Conservation (phyloP, 2,329 filamentous ascomycete species). For the Epichloe aotearoae region DNA sequence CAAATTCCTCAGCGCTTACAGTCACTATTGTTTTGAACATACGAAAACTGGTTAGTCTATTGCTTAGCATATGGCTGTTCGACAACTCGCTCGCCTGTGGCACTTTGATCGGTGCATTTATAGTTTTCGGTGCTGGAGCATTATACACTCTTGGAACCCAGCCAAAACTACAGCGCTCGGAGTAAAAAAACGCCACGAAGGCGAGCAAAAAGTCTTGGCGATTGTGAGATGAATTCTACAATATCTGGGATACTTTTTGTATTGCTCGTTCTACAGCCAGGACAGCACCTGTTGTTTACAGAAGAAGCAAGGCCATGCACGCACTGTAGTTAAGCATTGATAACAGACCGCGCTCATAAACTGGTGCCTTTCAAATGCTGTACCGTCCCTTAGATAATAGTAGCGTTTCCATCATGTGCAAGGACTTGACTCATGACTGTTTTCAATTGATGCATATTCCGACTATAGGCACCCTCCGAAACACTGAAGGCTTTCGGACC, state of each 20-base stretch:
- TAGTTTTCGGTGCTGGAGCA: slow-evolving; percentile 86
- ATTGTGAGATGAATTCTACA: background rate
- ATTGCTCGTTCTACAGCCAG: background rate
- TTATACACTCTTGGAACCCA: slow-evolving; percentile 68
- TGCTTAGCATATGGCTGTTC: slow-evolving; percentile 89
- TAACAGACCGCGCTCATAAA: background rate
- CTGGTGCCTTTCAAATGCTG: background rate
- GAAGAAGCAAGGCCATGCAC: background rate
- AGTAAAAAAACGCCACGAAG: background rate
- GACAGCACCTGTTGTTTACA: background rate
- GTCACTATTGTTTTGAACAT: slow-evolving; percentile 96
- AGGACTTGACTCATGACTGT: background rate
- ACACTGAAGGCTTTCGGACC: background rate
- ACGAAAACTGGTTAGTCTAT: slow-evolving; percentile 78
- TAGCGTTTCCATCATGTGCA: background rate
- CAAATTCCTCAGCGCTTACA: slow-evolving; percentile 78
- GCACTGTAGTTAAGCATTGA: background rate
- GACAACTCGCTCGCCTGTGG: slow-evolving; percentile 67
- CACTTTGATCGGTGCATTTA: slow-evolving; percentile 65
- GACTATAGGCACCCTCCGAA: slow-evolving; percentile 15
- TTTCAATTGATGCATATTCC: slow-evolving; percentile 12
- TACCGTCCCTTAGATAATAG: too few species aligned
- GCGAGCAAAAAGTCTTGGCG: background rate
- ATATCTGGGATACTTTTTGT: background rate
- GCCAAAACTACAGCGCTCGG: slow-evolving; percentile 9